Evolutionary conservation across 2,329 filamentous ascomycete species (phyloP).

Genomic region (Acrocalymma vagum): DNA sequence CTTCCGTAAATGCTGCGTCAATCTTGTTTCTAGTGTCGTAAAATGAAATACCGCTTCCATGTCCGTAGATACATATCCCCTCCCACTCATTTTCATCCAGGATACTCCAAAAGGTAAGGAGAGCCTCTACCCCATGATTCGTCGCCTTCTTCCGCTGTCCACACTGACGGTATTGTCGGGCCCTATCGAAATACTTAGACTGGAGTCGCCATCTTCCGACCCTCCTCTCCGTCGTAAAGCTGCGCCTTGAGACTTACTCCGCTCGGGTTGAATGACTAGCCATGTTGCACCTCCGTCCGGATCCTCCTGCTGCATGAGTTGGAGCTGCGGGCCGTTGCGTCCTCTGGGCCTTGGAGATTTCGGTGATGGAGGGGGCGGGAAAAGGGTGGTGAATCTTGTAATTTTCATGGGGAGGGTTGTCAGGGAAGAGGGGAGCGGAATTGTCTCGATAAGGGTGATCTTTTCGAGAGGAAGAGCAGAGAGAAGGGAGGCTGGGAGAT

Average conservation of each 20-base stretch:
- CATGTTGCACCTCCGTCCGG: conserved; percentile 43
- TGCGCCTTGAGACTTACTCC: conserved; percentile 40
- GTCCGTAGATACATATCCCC: too few relatives aligned
- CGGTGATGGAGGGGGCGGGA: conserved; percentile 36
- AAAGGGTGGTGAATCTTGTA: conserved; percentile 35
- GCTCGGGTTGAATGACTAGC: conserved; percentile 47
- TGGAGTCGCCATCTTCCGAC: conserved; percentile 41
- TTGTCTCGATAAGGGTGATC: conserved; percentile 42
- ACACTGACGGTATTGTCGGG: conserved; percentile 49
- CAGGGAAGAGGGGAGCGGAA: conserved; percentile 36
- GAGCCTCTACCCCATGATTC: conserved; percentile 32
- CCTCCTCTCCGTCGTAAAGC: conserved; percentile 26
- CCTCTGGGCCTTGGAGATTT: conserved; percentile 32
- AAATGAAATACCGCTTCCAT: too few relatives aligned
- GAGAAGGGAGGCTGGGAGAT: conserved; percentile 40
- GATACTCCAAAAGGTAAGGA: not conserved
- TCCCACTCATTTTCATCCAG: not conserved
- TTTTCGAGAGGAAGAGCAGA: conserved; percentile 42
- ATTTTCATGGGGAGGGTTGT: conserved; percentile 39
- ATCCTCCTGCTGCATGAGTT: conserved; percentile 47
- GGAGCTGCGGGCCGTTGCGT: conserved; percentile 36
- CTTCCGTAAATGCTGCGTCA: too few relatives aligned
- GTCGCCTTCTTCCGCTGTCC: conserved; percentile 43
- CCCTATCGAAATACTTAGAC: conserved; percentile 46
- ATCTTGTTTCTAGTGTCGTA: too few relatives aligned